Evolutionary conservation across 2,329 filamentous ascomycete species (phyloP), one percentile per base, ranked within the genome.

Genomic region (Phyllosticta ampelicida): DNA sequence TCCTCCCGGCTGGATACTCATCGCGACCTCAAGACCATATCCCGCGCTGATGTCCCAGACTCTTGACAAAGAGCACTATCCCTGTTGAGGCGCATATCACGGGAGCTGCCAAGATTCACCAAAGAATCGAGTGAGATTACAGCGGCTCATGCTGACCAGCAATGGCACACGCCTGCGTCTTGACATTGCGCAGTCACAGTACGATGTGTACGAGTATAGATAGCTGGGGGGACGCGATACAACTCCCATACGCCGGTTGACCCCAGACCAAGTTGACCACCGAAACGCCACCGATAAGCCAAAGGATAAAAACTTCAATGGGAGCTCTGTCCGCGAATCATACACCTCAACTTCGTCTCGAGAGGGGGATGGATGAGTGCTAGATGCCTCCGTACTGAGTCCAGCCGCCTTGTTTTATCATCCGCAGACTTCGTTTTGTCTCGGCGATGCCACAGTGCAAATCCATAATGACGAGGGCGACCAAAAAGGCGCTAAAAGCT

Each of bases 401-500:
- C 50, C 55, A 58, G 18, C 44, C 16, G 1, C 23, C 51, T 5
- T 54, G 26, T 9, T 53, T 48, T 18, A 49, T 48, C 48, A 51
- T 48, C 19, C 44, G 20, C 53, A 59, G 50, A 21, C 57, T 55
- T 49, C 57, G 23, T 18, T 28, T 51, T 23, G 57, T 53, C 49
- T 52, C 57, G 18, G 57, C 53, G 23, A 36, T 55, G 48, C 57
- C 57, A 13, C 54, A 53, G 44, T 59, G 57, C 53, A 59, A 29
- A 48, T 59, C 57, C 26, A 53, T 53, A 9, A 53, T 44, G 21
- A 59, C 57, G 29, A 59, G 30, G 23, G 53, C 52, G 26, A 59
- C 53, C 9, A 59, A 36, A 49, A 55, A 59, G 29, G 55, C 57
- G 21, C 57, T 59, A 59, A 59, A 55, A 51, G 57, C 57, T 13